phyloP scores from a whole-genome alignment of 306 rosid genomes.

The Inga laurina region DNA sequence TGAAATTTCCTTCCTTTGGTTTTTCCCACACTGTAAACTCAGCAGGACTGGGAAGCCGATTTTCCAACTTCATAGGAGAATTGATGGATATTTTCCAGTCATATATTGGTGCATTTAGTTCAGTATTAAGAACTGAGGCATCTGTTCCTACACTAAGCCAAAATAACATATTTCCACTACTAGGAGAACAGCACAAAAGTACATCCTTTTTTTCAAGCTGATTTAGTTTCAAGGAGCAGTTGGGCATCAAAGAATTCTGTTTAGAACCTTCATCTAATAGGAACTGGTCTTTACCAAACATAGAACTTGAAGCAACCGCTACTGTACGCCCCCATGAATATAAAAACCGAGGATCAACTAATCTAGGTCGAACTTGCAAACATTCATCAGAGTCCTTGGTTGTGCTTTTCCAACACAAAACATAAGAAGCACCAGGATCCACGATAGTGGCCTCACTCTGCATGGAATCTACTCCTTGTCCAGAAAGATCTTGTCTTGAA shows the following conservation, averaged over 20 bases:
- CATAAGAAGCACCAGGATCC: constrained; percentile 67
- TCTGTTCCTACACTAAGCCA: constrained; percentile 92
- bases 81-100: constrained; percentile 90
- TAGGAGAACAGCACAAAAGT: constrained; percentile 66
- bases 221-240: constrained; percentile 70
- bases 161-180: constrained; percentile 59
- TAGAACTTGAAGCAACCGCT: constrained; percentile 72
- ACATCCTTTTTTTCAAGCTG: constrained; percentile 91
- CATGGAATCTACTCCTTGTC: constrained; percentile 37
- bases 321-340: constrained; percentile 74
- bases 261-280: constrained; percentile 64
- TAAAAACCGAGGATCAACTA: constrained; percentile 51
- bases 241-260: constrained; percentile 48
- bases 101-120: constrained; percentile 85
- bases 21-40: constrained; percentile 76
- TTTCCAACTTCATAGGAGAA: constrained; percentile 90
- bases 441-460: constrained; percentile 50
- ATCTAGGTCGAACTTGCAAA: constrained; percentile 72
- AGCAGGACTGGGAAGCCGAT: constrained; percentile 90
- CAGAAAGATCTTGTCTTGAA: constrained; percentile 50
- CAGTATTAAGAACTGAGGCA: constrained; percentile 94
- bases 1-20: constrained; percentile 67
- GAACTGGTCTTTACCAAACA: constrained; percentile 70
- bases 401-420: constrained; percentile 87
- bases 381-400: constrained; percentile 67